A percentile compares a stretch with the other conserved stretches of the same genome.
Conservation (phyloP, 495 filamentous ascomycete genomes). For the Penicillium canariense region DNA sequence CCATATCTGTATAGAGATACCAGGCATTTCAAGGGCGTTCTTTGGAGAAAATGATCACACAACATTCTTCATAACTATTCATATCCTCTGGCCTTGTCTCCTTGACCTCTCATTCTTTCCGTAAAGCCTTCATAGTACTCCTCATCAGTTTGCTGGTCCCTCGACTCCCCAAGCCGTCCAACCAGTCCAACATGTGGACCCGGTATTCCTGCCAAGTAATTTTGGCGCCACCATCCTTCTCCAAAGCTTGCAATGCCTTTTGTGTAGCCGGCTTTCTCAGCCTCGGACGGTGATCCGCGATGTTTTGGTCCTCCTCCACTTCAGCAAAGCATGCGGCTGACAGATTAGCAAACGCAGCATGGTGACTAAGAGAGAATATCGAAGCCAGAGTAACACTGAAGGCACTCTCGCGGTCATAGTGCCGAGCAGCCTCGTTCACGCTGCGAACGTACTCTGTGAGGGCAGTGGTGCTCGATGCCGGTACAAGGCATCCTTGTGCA, state of each 20-base stretch:
- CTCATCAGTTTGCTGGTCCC: conserved; percentile 76
- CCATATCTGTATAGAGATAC: conserved; percentile 20
- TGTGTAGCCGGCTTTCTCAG: conserved; percentile 79
- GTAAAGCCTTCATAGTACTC: conserved; percentile 75
- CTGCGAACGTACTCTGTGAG: conserved; percentile 50
- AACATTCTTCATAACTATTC: neutral
- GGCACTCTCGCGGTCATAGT: conserved; percentile 37
- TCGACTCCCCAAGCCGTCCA: conserved; percentile 61
- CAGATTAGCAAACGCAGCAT: conserved; percentile 61
- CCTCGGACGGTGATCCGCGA: conserved; percentile 46
- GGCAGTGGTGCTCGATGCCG: conserved; percentile 40
- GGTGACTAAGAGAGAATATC: conserved; percentile 69
- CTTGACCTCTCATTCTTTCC: conserved; percentile 31
- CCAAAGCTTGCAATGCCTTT: conserved; percentile 58
- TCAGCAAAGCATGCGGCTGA: conserved; percentile 62
- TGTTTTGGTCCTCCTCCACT: conserved; percentile 60
- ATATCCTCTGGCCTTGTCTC: neutral
- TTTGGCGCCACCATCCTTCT: conserved; percentile 65
- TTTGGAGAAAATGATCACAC: neutral
- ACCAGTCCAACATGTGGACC: conserved; percentile 65
- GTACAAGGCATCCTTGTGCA: conserved; percentile 69
- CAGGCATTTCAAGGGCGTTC: conserved; percentile 22
- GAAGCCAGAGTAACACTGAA: conserved; percentile 48
- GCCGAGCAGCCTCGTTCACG: conserved; percentile 31
- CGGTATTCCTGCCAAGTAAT: conserved; percentile 74